Conservation (phyloP, 2,329 filamentous ascomycete species). For the Aureobasidium sp. region DNA sequence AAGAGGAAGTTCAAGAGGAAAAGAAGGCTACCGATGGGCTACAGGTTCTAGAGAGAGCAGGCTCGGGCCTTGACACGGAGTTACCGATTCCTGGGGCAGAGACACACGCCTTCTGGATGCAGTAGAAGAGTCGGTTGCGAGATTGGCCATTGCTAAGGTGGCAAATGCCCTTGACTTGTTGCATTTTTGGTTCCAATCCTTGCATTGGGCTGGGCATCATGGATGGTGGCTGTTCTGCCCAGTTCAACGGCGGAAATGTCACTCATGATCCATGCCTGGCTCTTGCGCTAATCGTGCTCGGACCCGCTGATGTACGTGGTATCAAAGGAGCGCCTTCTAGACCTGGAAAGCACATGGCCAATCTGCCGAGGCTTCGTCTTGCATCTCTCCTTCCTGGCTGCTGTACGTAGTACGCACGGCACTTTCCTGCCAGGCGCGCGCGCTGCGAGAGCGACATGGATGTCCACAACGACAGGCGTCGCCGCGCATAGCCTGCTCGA, state of each 20-base stretch:
- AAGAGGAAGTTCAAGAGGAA: constrained; percentile 7
- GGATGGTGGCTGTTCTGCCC: constrained; percentile 13
- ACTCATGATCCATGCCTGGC: constrained; percentile 13
- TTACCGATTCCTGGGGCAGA: constrained; percentile 11
- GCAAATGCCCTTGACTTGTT: constrained; percentile 9
- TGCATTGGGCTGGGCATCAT: constrained; percentile 12
- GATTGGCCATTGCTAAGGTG: constrained; percentile 10
- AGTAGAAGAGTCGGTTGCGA: constrained; percentile 14
- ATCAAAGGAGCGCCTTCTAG: constrained; percentile 9
- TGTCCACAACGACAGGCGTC: neutral
- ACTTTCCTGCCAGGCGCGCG: neutral
- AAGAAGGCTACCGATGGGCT: constrained; percentile 6
- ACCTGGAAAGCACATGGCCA: constrained; percentile 6
- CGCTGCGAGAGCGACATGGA: neutral
- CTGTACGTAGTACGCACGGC: neutral
- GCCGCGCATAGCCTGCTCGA: neutral
- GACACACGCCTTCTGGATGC: constrained; percentile 13
- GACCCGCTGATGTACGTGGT: constrained; percentile 12
- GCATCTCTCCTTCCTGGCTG: neutral
- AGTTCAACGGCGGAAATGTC: constrained; percentile 13
- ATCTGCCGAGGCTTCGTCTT: constrained; percentile 7
- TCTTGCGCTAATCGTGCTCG: constrained; percentile 8
- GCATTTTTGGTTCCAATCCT: constrained; percentile 14
- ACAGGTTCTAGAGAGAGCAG: constrained; percentile 8
- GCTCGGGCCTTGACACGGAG: constrained; percentile 12